A percentile compares a stretch with the other conserved stretches of the same genome.
Conservation (phyloP, 2,329 filamentous ascomycete species). For the Coniosporium tulheliwenetii region DNA sequence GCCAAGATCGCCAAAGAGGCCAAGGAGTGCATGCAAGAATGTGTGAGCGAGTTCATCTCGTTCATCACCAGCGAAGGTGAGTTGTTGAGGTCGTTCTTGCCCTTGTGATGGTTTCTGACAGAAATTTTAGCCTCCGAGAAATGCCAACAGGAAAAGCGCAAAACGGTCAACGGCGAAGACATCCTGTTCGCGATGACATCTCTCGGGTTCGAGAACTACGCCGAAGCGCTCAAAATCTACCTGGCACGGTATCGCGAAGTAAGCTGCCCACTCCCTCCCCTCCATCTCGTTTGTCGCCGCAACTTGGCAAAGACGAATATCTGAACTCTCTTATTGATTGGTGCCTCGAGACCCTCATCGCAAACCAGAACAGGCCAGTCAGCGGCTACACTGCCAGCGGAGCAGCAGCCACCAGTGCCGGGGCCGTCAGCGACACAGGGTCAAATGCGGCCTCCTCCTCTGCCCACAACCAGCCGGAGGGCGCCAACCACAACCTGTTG, state of each 20-base stretch:
- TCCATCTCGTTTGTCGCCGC: slow-evolving; percentile 6
- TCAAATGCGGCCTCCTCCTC: slow-evolving; percentile 12
- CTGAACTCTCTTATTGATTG: slow-evolving; percentile 36
- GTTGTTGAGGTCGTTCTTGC: slow-evolving; percentile 17
- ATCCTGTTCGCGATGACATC: slow-evolving; percentile 99
- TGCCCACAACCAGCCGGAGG: slow-evolving; percentile 12
- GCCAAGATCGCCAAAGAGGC: slow-evolving; percentile 98
- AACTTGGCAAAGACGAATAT: slow-evolving; percentile 9
- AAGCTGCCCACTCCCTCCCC: slow-evolving; percentile 29
- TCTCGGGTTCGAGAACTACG: slow-evolving; percentile 96
- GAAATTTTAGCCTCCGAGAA: slow-evolving; percentile 71
- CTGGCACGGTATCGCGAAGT: slow-evolving; percentile 96
- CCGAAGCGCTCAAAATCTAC: slow-evolving; percentile 95
- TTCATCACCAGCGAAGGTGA: slow-evolving; percentile 98
- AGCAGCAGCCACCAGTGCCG: slow-evolving; percentile 1
- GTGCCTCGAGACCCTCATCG: slow-evolving; percentile 60
- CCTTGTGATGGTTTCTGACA: slow-evolving; percentile 3
- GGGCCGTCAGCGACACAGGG: slow-evolving; percentile 17
- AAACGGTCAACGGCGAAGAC: slow-evolving; percentile 97
- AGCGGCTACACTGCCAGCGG: slow-evolving; percentile 30
- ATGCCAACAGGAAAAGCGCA: slow-evolving; percentile 97
- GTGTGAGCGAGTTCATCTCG: slow-evolving; percentile 98
- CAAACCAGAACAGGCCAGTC: slow-evolving; percentile 49
- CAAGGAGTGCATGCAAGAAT: slow-evolving; percentile 99
- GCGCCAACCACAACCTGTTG: slow-evolving; percentile 25